Percentiles rank a stretch among this genome's conserved stretches.
phyloP scores from a whole-genome alignment of 106 monocot species.

The Platanthera guangdongensis region DNA sequence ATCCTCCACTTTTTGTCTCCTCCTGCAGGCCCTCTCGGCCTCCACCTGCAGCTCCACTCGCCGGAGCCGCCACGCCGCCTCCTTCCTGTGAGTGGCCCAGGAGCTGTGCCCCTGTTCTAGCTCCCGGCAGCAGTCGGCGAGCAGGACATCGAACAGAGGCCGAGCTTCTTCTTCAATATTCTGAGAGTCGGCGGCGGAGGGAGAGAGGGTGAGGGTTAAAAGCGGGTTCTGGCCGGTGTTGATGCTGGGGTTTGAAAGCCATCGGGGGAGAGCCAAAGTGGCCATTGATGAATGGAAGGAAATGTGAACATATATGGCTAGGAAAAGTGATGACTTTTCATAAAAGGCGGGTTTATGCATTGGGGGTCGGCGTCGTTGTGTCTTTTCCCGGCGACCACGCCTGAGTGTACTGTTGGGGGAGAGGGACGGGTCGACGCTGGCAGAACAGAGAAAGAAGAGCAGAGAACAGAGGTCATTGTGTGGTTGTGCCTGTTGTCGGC shows the following conservation, averaged over 20 bases:
- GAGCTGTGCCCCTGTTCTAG: conserved; percentile 70
- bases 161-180: too few relatives aligned
- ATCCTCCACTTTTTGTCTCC: too few relatives aligned
- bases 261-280: conserved; percentile 37
- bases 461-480: too few relatives aligned
- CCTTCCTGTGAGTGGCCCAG: conserved; percentile 59
- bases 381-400: too few relatives aligned
- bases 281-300: conserved; percentile 11
- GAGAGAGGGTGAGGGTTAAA: conserved; percentile 48
- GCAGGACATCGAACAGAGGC: too few relatives aligned
- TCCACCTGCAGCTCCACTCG: conserved; percentile 73
- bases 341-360: not conserved
- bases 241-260: conserved; percentile 32
- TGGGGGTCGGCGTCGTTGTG: too few relatives aligned
- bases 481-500: too few relatives aligned
- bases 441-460: too few relatives aligned
- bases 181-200: conserved; percentile 7
- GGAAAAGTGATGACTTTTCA: not conserved
- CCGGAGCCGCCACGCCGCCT: conserved; percentile 69
- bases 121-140: conserved; percentile 56
- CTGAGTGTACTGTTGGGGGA: too few relatives aligned
- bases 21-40: too few relatives aligned
- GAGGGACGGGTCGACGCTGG: too few relatives aligned
- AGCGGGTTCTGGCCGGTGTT: conserved; percentile 22
- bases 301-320: not conserved